These are phyloP conservation scores for Yamadazyma taylorii DNA, from an alignment of 1,139 yeast species.

Conservation along the genomic window DNA sequence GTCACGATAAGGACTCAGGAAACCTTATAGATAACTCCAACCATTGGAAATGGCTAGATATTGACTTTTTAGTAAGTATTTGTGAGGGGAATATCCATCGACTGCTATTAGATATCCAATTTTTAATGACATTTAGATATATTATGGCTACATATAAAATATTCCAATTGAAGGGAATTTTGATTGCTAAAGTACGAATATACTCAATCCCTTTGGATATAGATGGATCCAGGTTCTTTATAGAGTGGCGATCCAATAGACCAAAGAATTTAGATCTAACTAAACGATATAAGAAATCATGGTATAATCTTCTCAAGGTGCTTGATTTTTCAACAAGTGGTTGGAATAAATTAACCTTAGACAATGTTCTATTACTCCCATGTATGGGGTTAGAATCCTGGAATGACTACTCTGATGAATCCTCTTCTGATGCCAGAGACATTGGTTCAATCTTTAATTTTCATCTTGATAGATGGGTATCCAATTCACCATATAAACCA, in stretches of 20 bases:
- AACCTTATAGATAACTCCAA: constrained; percentile 16
- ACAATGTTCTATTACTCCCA: constrained; percentile 11
- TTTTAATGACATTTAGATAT: constrained; percentile 38
- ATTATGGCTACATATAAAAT: constrained; percentile 46
- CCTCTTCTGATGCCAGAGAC: background rate
- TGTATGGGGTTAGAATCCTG: constrained; percentile 3
- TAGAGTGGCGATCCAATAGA: constrained; percentile 28
- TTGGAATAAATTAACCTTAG: constrained; percentile 12
- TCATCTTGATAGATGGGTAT: constrained; percentile 36
- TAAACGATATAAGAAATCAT: constrained; percentile 26
- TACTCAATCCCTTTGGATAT: constrained; percentile 52
- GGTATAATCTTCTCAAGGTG: constrained; percentile 26
- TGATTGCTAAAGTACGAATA: constrained; percentile 41
- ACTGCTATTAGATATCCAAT: constrained; percentile 34
- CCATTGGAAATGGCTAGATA: constrained; percentile 56
- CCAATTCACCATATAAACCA: constrained; percentile 13
- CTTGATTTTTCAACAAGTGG: constrained; percentile 33
- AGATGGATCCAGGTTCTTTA: constrained; percentile 31
- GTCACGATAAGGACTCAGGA: constrained; percentile 27
- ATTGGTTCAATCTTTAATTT: constrained; percentile 14
- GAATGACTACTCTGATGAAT: background rate
- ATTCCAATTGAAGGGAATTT: constrained; percentile 8
- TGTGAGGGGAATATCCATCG: constrained; percentile 17
- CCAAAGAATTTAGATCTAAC: constrained; percentile 22
- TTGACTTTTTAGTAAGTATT: constrained; percentile 21